phyloP scores from a whole-genome alignment of 225 moss, liverwort and hornwort genomes.

The Neckera pumila region DNA sequence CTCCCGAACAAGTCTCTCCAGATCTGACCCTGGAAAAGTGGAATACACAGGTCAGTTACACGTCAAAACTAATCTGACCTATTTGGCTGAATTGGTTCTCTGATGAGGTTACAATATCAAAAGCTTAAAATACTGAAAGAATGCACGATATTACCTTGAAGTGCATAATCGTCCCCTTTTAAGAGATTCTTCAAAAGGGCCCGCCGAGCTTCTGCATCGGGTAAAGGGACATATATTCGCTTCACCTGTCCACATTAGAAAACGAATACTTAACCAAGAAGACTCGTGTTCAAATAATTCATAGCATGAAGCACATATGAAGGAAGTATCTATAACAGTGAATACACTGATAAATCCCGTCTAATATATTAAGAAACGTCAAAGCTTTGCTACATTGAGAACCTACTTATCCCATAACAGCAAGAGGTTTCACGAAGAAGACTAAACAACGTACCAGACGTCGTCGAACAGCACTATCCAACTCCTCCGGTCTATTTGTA shows the following conservation, averaged over 20 bases:
- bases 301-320: background rate
- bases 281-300: background rate
- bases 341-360: background rate
- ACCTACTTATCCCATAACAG: background rate
- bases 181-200: slow-evolving; percentile 63
- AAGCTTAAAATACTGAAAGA: background rate
- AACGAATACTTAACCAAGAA: background rate
- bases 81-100: background rate
- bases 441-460: slow-evolving; percentile 43
- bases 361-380: background rate
- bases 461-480: slow-evolving; percentile 84
- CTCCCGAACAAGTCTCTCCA: slow-evolving; percentile 71
- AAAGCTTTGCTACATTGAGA: background rate
- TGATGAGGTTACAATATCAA: background rate
- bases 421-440: background rate
- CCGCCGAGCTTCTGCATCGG: slow-evolving; percentile 73
- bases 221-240: slow-evolving; percentile 85
- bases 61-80: background rate
- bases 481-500: slow-evolving; percentile 89
- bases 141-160: slow-evolving; percentile 33
- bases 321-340: background rate
- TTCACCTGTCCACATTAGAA: slow-evolving; percentile 47
- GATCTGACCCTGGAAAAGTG: slow-evolving; percentile 47
- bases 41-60: background rate
- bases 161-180: slow-evolving; percentile 73